Percentiles rank a stretch among this genome's conserved stretches.
phyloP scores from a whole-genome alignment of 73 alveolate genomes.

The Urostyla sp. region DNA sequence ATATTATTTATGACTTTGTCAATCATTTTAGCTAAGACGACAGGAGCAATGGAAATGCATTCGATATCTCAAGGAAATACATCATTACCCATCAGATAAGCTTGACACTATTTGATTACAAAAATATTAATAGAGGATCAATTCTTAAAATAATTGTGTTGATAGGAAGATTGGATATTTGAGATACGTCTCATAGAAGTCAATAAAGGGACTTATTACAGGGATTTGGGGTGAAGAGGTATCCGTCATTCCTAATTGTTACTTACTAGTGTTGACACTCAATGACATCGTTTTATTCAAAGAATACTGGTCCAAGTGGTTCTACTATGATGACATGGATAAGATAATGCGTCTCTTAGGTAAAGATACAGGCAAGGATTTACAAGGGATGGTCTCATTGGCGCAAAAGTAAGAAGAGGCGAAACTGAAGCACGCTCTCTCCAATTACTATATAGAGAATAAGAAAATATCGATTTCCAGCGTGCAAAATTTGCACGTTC shows the following conservation, averaged over 20 bases:
- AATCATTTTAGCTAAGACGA: too few relatives aligned
- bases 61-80: too few relatives aligned
- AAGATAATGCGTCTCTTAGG: not conserved
- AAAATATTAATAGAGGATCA: too few relatives aligned
- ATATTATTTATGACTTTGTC: too few relatives aligned
- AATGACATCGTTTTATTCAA: not conserved
- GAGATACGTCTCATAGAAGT: not conserved
- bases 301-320: conserved; percentile 51
- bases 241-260: conserved; percentile 3
- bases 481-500: conserved; percentile 29
- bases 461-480: not conserved
- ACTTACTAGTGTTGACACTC: not conserved
- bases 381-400: conserved; percentile 33
- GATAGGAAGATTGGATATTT: not conserved
- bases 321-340: conserved; percentile 17
- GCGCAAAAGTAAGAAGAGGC: conserved; percentile 24
- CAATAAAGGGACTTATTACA: not conserved
- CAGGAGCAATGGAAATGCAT: too few relatives aligned
- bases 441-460: not conserved
- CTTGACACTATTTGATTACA: too few relatives aligned
- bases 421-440: not conserved
- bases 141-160: too few relatives aligned
- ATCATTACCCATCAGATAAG: too few relatives aligned
- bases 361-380: not conserved
- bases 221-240: conserved; percentile 24